These are phyloP conservation scores for Phylloboletellus chloephorus DNA, from an alignment of 1,284 basidiomycete species.

Conservation along the genomic window DNA sequence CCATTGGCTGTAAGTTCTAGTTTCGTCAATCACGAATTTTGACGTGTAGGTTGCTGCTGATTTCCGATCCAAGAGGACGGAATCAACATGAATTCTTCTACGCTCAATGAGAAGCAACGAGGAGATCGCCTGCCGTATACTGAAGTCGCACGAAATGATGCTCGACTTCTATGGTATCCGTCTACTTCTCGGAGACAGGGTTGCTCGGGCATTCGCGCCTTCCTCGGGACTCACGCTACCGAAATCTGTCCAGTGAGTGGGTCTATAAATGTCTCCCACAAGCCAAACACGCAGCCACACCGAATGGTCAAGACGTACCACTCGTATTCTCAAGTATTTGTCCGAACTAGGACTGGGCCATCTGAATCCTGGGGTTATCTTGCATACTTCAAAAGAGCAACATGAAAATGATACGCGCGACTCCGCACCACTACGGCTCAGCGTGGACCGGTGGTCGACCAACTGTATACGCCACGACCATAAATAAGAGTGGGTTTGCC, in stretches of 20 bases:
- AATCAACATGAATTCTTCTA: constrained; percentile 65
- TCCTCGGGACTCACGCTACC: constrained; percentile 45
- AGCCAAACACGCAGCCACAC: constrained; percentile 1
- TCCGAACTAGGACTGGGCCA: constrained; percentile 63
- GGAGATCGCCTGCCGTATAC: constrained; percentile 45
- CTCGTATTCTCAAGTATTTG: constrained; percentile 71
- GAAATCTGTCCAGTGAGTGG: constrained; percentile 61
- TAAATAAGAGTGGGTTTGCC: constrained; percentile 52
- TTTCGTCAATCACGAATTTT: constrained; percentile 1
- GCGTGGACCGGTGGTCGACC: constrained; percentile 76
- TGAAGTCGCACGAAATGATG: constrained; percentile 64
- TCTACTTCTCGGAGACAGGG: constrained; percentile 51
- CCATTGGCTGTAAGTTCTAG: constrained; percentile 60
- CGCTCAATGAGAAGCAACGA: constrained; percentile 57
- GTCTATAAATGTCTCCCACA: background rate
- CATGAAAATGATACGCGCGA: constrained; percentile 54
- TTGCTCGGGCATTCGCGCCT: constrained; percentile 41
- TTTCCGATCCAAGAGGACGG: constrained; percentile 66
- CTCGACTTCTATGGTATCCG: constrained; percentile 72
- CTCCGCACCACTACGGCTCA: constrained; percentile 43
- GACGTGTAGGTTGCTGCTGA: constrained; percentile 30
- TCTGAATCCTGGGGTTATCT: constrained; percentile 60
- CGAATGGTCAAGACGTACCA: constrained; percentile 51
- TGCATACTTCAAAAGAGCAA: constrained; percentile 66
- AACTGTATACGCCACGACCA: constrained; percentile 61